Evolutionary conservation across 73 alveolate species (phyloP).

Genomic region (Durusdinium trenchii): DNA sequence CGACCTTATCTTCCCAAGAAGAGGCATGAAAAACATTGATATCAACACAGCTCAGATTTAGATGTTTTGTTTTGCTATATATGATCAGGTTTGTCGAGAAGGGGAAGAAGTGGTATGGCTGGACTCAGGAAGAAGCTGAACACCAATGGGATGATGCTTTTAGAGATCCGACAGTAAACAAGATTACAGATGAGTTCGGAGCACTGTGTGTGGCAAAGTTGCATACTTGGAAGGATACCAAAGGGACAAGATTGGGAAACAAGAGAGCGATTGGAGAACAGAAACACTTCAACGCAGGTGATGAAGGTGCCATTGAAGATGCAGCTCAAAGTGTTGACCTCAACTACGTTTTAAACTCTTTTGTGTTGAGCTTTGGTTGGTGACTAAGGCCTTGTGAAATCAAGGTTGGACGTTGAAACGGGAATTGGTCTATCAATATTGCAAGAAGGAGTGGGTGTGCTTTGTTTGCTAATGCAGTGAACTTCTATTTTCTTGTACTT

Average conservation of each 20-base stretch:
- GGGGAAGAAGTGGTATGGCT: slow-evolving; percentile 43
- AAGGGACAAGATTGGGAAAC: not conserved
- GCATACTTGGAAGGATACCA: not conserved
- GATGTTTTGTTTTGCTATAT: no score
- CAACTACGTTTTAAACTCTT: not conserved
- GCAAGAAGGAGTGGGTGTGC: not conserved
- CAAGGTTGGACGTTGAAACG: slow-evolving; percentile 26
- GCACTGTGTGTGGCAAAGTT: slow-evolving; percentile 6
- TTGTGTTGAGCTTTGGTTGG: not conserved
- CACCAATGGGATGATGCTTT: slow-evolving; percentile 40
- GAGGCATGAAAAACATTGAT: not conserved
- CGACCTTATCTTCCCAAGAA: not conserved
- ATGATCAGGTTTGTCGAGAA: not conserved
- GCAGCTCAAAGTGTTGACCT: not conserved
- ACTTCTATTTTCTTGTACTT: no score
- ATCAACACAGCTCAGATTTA: not conserved
- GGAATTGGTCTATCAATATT: not conserved
- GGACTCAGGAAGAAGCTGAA: slow-evolving; percentile 13
- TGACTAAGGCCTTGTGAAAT: no score
- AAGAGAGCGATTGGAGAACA: not conserved
- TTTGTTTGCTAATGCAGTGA: no score
- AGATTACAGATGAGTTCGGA: not conserved
- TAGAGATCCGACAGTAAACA: not conserved
- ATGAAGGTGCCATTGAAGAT: slow-evolving; percentile 7
- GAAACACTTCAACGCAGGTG: not conserved